phyloP scores from a whole-genome alignment of 805 yeast species.

The Schwanniomyces sp. region DNA sequence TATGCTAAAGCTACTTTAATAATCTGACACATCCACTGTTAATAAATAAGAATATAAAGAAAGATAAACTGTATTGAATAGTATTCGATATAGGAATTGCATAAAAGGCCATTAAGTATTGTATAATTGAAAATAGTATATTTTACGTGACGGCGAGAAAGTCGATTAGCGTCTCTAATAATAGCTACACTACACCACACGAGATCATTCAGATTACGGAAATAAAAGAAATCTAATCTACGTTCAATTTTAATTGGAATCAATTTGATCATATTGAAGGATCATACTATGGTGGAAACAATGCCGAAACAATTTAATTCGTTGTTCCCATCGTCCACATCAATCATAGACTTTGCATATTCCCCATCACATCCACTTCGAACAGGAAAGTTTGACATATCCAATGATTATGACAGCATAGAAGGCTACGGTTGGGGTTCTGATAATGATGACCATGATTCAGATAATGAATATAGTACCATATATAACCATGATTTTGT shows the following conservation, averaged over 20 bases:
- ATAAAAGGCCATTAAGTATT: neutral
- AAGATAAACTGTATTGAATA: neutral
- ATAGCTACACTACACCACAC: neutral
- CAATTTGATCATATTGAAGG: neutral
- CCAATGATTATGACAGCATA: slow-evolving; percentile 2
- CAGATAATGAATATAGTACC: slow-evolving; percentile 6
- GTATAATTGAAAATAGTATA: neutral
- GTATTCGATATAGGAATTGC: neutral
- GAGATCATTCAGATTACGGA: neutral
- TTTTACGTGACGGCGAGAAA: neutral
- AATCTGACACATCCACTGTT: neutral
- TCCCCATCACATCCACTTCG: slow-evolving; percentile 66
- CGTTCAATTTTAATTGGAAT: neutral
- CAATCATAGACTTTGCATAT: slow-evolving; percentile 83
- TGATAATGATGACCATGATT: slow-evolving; percentile 10
- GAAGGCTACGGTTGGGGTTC: slow-evolving; percentile 2
- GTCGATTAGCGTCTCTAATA: neutral
- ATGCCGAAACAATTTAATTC: slow-evolving; percentile 1
- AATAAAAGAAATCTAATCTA: neutral
- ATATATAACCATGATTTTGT: slow-evolving; percentile 5
- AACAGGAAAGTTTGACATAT: slow-evolving; percentile 45
- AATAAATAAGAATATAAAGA: neutral
- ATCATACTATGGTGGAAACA: neutral
- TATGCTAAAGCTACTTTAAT: neutral
- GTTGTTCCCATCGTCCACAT: slow-evolving; percentile 25